Conservation (phyloP, 2,329 filamentous ascomycete genomes). For the Daldinia sp. region DNA sequence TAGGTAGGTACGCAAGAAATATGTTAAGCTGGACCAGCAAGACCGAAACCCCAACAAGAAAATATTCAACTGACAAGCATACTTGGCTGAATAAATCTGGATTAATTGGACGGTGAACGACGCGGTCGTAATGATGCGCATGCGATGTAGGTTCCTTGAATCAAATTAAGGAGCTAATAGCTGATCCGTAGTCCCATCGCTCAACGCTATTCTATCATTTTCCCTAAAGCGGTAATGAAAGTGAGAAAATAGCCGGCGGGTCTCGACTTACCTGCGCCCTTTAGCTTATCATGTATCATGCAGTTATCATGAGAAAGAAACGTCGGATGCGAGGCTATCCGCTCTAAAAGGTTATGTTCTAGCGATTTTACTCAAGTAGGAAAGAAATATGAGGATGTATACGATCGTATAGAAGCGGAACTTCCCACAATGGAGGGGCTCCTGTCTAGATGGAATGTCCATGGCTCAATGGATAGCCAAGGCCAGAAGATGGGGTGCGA, state of each 20-base stretch:
- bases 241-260: not conserved
- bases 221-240: conserved; percentile 6
- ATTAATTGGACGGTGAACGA: not conserved
- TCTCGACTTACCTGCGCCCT: not conserved
- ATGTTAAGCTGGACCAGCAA: not conserved
- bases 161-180: not conserved
- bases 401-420: not conserved
- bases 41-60: not conserved
- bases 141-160: not conserved
- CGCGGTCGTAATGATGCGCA: not conserved
- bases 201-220: not conserved
- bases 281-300: not conserved
- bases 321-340: not conserved
- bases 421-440: not conserved
- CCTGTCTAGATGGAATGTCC: not conserved
- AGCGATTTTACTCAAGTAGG: not conserved
- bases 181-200: not conserved
- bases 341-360: not conserved
- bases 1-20: too few relatives aligned
- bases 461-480: not conserved
- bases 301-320: not conserved
- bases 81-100: not conserved
- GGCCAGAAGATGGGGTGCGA: not conserved
- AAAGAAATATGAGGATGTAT: conserved; percentile 1
- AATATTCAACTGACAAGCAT: not conserved